Evolutionary conservation across 2,329 filamentous ascomycete genomes (phyloP).

Genomic region (Pestalotiopsis sp.): DNA sequence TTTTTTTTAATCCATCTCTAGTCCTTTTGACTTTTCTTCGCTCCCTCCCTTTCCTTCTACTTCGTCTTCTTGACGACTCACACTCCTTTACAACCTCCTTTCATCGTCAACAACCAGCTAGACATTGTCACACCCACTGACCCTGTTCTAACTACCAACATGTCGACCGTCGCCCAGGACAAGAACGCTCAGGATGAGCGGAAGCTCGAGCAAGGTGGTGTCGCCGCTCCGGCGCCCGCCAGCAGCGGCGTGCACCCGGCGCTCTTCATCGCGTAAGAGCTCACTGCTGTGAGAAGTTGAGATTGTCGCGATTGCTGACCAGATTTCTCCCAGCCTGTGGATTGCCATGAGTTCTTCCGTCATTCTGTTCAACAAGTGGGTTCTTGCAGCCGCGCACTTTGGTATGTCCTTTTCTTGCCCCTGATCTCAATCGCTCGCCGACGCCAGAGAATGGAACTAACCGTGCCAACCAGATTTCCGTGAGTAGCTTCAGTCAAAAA

Average conservation of each 20-base stretch:
- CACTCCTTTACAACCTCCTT: not conserved
- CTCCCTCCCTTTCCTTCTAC: conserved; percentile 1
- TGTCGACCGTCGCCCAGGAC: conserved; percentile 10
- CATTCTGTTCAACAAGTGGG: conserved; percentile 93
- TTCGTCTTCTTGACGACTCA: conserved; percentile 1
- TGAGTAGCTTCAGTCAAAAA: conserved; percentile 17
- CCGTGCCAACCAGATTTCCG: conserved; percentile 21
- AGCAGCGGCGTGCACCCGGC: conserved; percentile 10
- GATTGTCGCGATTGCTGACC: not conserved
- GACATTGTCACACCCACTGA: not conserved
- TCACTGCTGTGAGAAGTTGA: no score
- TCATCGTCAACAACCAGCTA: not conserved
- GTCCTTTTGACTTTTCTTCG: not conserved
- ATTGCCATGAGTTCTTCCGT: conserved; percentile 83
- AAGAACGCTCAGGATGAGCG: conserved; percentile 10
- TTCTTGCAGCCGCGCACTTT: conserved; percentile 74
- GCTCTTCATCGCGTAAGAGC: conserved; percentile 12
- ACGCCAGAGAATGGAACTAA: conserved; percentile 13
- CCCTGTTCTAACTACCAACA: not conserved
- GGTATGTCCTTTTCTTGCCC: conserved; percentile 48
- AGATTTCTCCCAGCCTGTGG: conserved; percentile 61
- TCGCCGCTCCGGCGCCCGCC: conserved; percentile 6
- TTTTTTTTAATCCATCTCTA: not conserved
- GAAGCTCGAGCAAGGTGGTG: conserved; percentile 11
- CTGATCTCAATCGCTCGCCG: not conserved